These are phyloP conservation scores for Amylostereum areolatum DNA, from an alignment of 1,284 basidiomycete species.

Conservation along the genomic window DNA sequence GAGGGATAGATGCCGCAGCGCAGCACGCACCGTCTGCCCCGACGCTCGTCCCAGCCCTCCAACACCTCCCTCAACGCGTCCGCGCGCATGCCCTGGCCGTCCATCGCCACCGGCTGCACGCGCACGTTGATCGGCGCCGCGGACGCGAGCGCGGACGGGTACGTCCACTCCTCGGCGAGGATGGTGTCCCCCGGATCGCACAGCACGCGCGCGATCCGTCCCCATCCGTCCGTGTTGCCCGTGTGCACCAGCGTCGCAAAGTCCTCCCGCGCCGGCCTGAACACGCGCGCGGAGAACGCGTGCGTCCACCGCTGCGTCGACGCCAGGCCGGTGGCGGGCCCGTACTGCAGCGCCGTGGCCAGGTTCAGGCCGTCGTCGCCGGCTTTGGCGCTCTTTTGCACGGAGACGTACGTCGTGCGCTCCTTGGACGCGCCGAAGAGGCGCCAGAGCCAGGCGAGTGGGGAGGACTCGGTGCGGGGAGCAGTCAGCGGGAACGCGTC, in stretches of 20 bases:
- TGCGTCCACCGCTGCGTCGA: slow-evolving; percentile 47
- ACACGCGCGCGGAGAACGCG: slow-evolving; percentile 59
- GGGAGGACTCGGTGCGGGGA: slow-evolving; percentile 16
- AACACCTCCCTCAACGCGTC: slow-evolving; percentile 57
- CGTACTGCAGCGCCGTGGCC: slow-evolving; percentile 68
- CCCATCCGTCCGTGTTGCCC: slow-evolving; percentile 78
- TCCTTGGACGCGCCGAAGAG: slow-evolving; percentile 46
- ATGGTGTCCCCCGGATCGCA: slow-evolving; percentile 72
- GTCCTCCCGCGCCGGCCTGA: slow-evolving; percentile 65
- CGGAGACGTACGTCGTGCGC: slow-evolving; percentile 43
- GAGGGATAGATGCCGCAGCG: not conserved
- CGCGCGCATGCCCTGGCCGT: slow-evolving; percentile 65
- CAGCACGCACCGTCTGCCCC: slow-evolving; percentile 32
- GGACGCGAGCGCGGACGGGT: slow-evolving; percentile 46
- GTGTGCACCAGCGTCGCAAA: slow-evolving; percentile 58
- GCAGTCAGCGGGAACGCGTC: slow-evolving; percentile 26
- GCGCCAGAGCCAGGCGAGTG: slow-evolving; percentile 62
- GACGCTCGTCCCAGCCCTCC: slow-evolving; percentile 62
- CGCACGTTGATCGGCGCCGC: slow-evolving; percentile 42
- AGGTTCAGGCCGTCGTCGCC: slow-evolving; percentile 53
- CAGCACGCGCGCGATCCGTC: slow-evolving; percentile 46
- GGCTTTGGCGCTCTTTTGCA: slow-evolving; percentile 55
- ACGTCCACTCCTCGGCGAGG: slow-evolving; percentile 69
- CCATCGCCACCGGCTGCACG: slow-evolving; percentile 62
- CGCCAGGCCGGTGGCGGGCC: slow-evolving; percentile 49